Base-by-base conservation (phyloP, 169 alveolate genomes). In the Eimeria falciformis region DNA sequence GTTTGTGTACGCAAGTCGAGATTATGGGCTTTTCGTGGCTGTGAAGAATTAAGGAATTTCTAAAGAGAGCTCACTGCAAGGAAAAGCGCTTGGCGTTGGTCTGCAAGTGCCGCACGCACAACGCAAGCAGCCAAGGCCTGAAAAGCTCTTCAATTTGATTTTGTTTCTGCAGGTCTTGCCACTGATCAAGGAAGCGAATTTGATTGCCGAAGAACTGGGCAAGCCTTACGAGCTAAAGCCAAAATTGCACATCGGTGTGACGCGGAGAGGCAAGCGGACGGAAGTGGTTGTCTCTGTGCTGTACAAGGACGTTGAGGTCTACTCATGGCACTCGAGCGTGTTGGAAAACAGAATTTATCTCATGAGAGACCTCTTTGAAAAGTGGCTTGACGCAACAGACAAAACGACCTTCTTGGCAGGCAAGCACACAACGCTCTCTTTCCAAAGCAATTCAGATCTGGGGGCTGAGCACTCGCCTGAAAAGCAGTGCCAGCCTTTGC, bases 331-430 rank as follows among this genome's bases (percentile, higher is more conserved):
- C 29, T 40, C 68, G 21, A 81, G 47, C 11, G 68, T n/a, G 11
- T 46, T 88, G 40, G 93, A 88, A 21, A 75, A 88, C 78, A 33
- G 93, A 18, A 21, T 88, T 29, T 73, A 37, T 55, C 87, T 88
- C 87, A 88, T 88, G 93, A 40, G 93, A 27, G 93, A 88, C 14
- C 55, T 88, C 62, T 77, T 73, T 65, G 93, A 88, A 21, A 33
- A 25, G 40, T 88, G 83, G 87, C 4, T 40, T 40, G 93, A 73
- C 7, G 88, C 62, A 5, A 45, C 11, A 37, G 87, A 71, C 81
- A 56, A 56, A 12, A 50, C 27, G 14, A 65, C 45, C 5, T 62
- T 56, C 62, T 56, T 83, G 3, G 37, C 12, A 27, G 56, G 91
- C 37, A n/a, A 2, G 40, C 40, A 33, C 40, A 33, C 40, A 33